Conservation (phyloP, 192 early-diverging fungal species). For the Coemansia sp. region DNA sequence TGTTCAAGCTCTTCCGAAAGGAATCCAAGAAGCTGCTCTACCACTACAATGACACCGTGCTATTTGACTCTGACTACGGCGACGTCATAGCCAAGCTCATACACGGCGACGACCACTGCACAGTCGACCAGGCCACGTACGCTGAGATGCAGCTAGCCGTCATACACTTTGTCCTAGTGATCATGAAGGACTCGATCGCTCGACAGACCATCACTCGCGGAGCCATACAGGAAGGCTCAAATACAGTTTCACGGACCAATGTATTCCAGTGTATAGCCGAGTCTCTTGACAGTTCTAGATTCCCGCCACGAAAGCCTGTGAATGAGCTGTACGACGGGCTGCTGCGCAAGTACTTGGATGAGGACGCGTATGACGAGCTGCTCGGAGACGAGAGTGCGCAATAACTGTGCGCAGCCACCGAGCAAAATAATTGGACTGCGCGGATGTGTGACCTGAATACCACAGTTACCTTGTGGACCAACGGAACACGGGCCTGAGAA, state of each 20-base stretch:
- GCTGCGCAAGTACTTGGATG: slow-evolving; percentile 14
- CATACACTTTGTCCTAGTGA: not conserved
- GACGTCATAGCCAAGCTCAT: slow-evolving; percentile 15
- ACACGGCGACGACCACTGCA: slow-evolving; percentile 5
- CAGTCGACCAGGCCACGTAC: slow-evolving; percentile 5
- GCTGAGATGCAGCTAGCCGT: not conserved
- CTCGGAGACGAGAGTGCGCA: not conserved
- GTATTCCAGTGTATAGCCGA: not conserved
- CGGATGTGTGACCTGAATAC: not conserved
- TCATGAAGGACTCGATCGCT: not conserved
- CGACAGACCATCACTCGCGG: not conserved
- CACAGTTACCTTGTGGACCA: not conserved
- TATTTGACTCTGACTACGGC: slow-evolving; percentile 12
- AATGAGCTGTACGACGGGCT: not conserved
- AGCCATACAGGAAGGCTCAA: not conserved
- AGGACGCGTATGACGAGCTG: not conserved
- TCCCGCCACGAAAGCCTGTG: not conserved
- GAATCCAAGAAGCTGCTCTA: not conserved
- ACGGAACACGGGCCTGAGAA: not conserved
- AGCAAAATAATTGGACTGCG: not conserved
- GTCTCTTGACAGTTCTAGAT: not conserved
- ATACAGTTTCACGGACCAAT: not conserved
- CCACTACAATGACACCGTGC: not conserved
- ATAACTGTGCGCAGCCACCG: not conserved
- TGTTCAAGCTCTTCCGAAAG: not conserved